Percentiles rank a stretch among this genome's conserved stretches.
Conservation (phyloP, 352 stramenopile species). For the Phytophthora crassamura region DNA sequence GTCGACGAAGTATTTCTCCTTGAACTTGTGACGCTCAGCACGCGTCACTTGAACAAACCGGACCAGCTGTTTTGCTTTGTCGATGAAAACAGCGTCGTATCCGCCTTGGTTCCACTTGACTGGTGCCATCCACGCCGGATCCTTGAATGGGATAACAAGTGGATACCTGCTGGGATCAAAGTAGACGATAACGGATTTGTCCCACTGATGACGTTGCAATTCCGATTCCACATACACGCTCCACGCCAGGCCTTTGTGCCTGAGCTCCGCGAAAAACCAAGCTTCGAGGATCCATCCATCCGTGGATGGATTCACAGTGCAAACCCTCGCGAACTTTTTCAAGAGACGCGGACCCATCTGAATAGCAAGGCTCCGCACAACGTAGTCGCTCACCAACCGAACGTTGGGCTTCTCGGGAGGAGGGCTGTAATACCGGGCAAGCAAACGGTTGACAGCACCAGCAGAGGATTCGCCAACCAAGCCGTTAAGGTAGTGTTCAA, state of each 20-base stretch:
- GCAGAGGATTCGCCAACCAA: neutral
- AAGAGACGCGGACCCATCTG: neutral
- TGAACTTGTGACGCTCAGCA: no score
- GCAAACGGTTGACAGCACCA: neutral
- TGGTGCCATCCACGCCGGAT: no score
- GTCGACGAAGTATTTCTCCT: no score
- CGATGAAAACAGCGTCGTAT: no score
- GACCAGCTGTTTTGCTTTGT: no score
- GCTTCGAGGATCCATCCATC: constrained; percentile 2
- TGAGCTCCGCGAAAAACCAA: constrained; percentile 6
- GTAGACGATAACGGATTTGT: neutral
- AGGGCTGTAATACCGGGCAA: neutral
- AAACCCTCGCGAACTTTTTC: neutral
- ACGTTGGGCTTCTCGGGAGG: neutral
- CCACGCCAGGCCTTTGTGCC: neutral
- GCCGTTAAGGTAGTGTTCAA: constrained; percentile 1
- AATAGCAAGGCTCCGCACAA: constrained; percentile 1
- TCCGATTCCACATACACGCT: neutral
- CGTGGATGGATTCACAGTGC: neutral
- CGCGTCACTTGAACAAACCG: no score
- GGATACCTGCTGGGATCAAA: no score
- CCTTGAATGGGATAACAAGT: no score
- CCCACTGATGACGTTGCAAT: neutral
- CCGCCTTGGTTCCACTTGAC: no score
- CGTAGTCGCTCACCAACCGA: constrained; percentile 4